These are phyloP conservation scores for Anthostomella pinea DNA, from an alignment of 2,329 filamentous ascomycete species.

Conservation along the genomic window DNA sequence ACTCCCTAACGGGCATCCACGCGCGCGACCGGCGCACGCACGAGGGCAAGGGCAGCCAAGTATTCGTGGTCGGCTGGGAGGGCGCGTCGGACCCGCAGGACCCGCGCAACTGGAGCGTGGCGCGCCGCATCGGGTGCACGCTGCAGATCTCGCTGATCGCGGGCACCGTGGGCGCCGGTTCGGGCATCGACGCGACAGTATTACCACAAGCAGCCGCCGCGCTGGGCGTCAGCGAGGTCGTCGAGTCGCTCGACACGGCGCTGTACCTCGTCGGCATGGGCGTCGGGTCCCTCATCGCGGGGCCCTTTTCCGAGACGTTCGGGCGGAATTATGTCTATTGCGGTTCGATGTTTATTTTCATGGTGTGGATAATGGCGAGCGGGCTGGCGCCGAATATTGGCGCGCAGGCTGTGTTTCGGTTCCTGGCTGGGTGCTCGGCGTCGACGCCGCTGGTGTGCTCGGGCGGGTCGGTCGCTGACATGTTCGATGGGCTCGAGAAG, in stretches of 20 bases:
- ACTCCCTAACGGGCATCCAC: constrained; percentile 30
- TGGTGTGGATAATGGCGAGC: constrained; percentile 43
- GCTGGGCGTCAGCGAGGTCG: constrained; percentile 48
- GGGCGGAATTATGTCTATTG: constrained; percentile 39
- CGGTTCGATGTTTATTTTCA: constrained; percentile 38
- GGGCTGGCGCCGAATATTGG: constrained; percentile 42
- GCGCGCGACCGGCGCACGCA: constrained; percentile 25
- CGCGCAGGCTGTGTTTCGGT: constrained; percentile 44
- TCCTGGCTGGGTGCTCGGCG: constrained; percentile 45
- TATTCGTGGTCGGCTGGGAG: constrained; percentile 42
- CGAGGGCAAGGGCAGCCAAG: constrained; percentile 25
- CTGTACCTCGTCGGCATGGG: constrained; percentile 38
- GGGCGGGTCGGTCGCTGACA: constrained; percentile 42
- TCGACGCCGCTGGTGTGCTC: constrained; percentile 43
- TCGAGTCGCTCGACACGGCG: constrained; percentile 38
- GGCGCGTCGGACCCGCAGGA: constrained; percentile 35
- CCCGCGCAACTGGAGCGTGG: constrained; percentile 37
- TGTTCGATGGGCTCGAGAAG: constrained; percentile 29
- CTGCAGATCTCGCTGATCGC: constrained; percentile 45
- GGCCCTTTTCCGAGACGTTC: constrained; percentile 38
- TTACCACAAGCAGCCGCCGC: constrained; percentile 42
- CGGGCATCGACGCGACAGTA: constrained; percentile 50
- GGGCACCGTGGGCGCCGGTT: constrained; percentile 48
- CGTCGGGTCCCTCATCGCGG: constrained; percentile 35
- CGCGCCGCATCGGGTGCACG: constrained; percentile 36